These are phyloP conservation scores for Aspergillus clavatus DNA, from an alignment of 2,329 filamentous ascomycete genomes.

Conservation along the genomic window DNA sequence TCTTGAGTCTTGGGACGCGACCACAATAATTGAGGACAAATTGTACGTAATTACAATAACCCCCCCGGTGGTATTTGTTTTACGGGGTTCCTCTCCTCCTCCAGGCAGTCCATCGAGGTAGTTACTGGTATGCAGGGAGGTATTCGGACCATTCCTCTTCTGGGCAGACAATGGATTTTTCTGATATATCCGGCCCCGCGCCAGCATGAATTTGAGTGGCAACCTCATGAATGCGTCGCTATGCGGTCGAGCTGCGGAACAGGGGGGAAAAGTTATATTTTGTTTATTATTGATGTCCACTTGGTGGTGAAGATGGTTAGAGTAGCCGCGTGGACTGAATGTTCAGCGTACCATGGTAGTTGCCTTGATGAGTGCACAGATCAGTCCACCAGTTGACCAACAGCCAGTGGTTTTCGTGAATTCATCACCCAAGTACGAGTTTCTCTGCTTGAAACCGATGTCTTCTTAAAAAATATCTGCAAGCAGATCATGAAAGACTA, in stretches of 20 bases:
- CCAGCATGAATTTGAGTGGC: constrained; percentile 16
- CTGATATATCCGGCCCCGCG: constrained; percentile 6
- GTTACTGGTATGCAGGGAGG: constrained; percentile 31
- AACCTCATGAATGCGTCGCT: constrained; percentile 15
- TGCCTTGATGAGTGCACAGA: too few relatives aligned
- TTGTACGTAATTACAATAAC: constrained; percentile 17
- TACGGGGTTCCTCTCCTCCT: constrained; percentile 20
- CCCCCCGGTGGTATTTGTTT: constrained; percentile 9
- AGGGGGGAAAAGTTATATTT: not conserved
- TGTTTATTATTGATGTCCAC: not conserved
- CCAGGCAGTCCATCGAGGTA: not conserved
- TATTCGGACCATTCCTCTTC: constrained; percentile 17
- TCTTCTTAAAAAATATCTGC: too few relatives aligned
- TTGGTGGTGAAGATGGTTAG: too few relatives aligned
- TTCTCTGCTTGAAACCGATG: too few relatives aligned
- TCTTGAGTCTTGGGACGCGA: constrained; percentile 2
- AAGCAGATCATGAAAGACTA: too few relatives aligned
- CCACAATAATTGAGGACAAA: constrained; percentile 10
- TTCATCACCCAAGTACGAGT: too few relatives aligned
- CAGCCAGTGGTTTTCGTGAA: too few relatives aligned
- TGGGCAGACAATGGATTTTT: constrained; percentile 23
- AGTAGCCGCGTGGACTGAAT: too few relatives aligned
- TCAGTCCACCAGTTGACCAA: too few relatives aligned
- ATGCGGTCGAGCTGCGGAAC: too few relatives aligned
- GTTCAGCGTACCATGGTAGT: too few relatives aligned